phyloP scores from a whole-genome alignment of 352 stramenopile species.

The Aphanomyces euteiches region DNA sequence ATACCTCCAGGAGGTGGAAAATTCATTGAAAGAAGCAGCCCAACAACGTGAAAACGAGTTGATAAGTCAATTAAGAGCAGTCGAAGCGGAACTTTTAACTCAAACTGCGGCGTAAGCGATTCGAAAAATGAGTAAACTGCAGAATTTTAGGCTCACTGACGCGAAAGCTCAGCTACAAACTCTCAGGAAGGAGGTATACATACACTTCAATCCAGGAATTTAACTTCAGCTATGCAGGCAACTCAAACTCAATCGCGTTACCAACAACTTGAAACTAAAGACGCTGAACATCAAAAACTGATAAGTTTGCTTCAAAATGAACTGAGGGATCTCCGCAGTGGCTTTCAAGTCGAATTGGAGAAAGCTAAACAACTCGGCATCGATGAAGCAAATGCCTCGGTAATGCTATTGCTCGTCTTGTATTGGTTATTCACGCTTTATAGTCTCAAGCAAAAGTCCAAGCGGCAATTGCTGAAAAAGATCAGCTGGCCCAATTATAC shows the following conservation, averaged over 20 bases:
- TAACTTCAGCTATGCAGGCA: neutral
- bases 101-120: neutral
- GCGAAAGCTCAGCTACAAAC: conserved; percentile 13
- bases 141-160: neutral
- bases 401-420: neutral
- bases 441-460: conserved; percentile 40
- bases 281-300: neutral
- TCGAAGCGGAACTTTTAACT: conserved; percentile 4
- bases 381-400: conserved; percentile 2
- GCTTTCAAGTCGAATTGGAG: conserved; percentile 27
- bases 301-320: conserved; percentile 40
- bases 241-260: neutral
- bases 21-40: no score
- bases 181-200: neutral
- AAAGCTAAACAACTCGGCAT: conserved; percentile 24
- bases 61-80: neutral
- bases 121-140: no score
- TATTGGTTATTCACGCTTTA: neutral
- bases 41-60: neutral
- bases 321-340: conserved; percentile 39
- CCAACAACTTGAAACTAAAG: conserved; percentile 19
- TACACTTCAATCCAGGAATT: neutral
- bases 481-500: conserved; percentile 57
- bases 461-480: conserved; percentile 55
- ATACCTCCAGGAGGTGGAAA: no score